Percentiles rank a stretch among this genome's conserved stretches.
Conservation (phyloP, 2,329 filamentous ascomycete species). For the Fusarium sp. region DNA sequence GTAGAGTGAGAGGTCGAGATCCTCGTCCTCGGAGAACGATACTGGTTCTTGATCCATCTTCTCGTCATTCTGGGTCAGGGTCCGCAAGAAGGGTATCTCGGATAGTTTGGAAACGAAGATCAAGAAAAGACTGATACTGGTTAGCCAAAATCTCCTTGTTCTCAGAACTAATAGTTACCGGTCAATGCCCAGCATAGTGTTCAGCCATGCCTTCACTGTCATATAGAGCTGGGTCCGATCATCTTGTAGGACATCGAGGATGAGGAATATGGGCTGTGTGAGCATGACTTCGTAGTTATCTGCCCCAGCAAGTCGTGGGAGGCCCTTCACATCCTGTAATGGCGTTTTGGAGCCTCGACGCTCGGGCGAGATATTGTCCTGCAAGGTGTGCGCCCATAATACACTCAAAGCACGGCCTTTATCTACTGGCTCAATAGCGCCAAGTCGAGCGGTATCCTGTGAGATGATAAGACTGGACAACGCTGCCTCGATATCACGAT, state of each 20-base stretch:
- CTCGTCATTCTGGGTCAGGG: slow-evolving; percentile 26
- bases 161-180: slow-evolving; percentile 58
- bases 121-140: slow-evolving; percentile 63
- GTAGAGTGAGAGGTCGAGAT: slow-evolving; percentile 82
- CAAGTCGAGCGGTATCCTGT: slow-evolving; percentile 48
- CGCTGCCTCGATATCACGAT: slow-evolving; percentile 83
- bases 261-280: slow-evolving; percentile 81
- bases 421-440: slow-evolving; percentile 60
- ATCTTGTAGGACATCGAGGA: slow-evolving; percentile 81
- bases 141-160: slow-evolving; percentile 1
- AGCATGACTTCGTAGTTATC: slow-evolving; percentile 79
- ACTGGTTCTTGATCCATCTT: slow-evolving; percentile 24
- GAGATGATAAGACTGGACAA: slow-evolving; percentile 76
- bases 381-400: slow-evolving; percentile 83
- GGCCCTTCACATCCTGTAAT: slow-evolving; percentile 47
- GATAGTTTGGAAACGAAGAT: slow-evolving; percentile 70
- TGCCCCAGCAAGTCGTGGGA: slow-evolving; percentile 62
- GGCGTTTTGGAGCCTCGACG: slow-evolving; percentile 62
- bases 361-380: slow-evolving; percentile 65
- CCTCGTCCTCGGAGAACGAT: slow-evolving; percentile 65
- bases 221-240: slow-evolving; percentile 79
- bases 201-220: slow-evolving; percentile 84
- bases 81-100: slow-evolving; percentile 62
- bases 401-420: slow-evolving; percentile 76
- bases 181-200: slow-evolving; percentile 71